Conservation (phyloP, 1,139 yeast species). For the Yamadazyma diospyri region DNA sequence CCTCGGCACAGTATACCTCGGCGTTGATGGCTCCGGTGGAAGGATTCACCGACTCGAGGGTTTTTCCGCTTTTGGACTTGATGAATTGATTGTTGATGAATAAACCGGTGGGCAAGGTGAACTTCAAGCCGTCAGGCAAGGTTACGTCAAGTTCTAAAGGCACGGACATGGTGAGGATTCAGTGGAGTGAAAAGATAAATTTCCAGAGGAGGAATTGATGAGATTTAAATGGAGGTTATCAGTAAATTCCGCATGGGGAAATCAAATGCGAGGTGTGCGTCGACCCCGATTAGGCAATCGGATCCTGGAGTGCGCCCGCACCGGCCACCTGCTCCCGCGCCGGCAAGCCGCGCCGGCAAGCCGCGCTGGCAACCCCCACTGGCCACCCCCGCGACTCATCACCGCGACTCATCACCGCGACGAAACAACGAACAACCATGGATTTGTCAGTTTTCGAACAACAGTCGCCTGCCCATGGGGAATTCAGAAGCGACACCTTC, state of each 20-base stretch:
- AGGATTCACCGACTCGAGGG: conserved; percentile 61
- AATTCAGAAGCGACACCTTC: conserved; percentile 85
- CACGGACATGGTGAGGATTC: conserved; percentile 11
- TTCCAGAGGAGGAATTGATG: not conserved
- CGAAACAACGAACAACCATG: too few relatives aligned
- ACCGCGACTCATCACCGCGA: too few relatives aligned
- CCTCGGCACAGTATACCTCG: conserved; percentile 62
- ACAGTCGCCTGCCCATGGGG: conserved; percentile 40
- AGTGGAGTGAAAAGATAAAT: too few relatives aligned
- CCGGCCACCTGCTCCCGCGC: too few relatives aligned
- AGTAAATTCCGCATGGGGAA: not conserved
- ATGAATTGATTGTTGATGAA: conserved; percentile 82
- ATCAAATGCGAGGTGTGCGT: not conserved
- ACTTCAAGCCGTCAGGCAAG: conserved; percentile 54
- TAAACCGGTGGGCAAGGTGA: conserved; percentile 69
- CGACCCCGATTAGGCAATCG: not conserved
- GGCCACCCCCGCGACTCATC: too few relatives aligned
- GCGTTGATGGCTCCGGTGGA: conserved; percentile 67
- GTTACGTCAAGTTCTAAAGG: conserved; percentile 42
- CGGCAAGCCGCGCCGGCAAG: too few relatives aligned
- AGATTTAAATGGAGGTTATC: too few relatives aligned
- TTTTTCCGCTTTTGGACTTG: conserved; percentile 56
- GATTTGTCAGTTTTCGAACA: conserved; percentile 15
- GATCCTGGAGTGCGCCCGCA: not conserved
- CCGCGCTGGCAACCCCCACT: too few relatives aligned